Evolutionary conservation across 768 basidiomycete genomes (phyloP).

Genomic region (Mycena chlorophos): DNA sequence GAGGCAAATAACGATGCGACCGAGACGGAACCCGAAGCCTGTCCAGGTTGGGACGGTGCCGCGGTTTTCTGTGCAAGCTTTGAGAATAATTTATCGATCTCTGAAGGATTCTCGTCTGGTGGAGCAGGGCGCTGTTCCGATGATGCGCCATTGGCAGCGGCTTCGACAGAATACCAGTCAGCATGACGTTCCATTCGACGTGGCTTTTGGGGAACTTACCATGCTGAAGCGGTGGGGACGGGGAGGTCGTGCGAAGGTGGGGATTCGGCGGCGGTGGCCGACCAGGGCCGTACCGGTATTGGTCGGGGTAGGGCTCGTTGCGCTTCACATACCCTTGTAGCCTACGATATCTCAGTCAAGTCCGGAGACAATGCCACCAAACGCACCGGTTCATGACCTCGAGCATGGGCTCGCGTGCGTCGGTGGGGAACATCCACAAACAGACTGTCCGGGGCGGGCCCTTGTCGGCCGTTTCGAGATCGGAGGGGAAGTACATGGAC

Average conservation of each 20-base stretch:
- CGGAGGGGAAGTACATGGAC: conserved; percentile 46
- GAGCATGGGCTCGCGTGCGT: conserved; percentile 68
- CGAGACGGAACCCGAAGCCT: conserved; percentile 41
- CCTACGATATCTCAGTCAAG: conserved; percentile 32
- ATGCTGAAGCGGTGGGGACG: conserved; percentile 24
- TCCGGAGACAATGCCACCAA: background rate
- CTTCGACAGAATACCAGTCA: background rate
- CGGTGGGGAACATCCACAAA: conserved; percentile 73
- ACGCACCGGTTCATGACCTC: conserved; percentile 69
- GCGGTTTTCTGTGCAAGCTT: conserved; percentile 33
- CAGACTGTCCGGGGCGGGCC: conserved; percentile 62
- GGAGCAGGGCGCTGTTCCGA: conserved; percentile 1
- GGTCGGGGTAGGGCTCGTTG: conserved; percentile 69
- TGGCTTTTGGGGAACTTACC: conserved; percentile 9
- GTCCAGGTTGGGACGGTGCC: conserved; percentile 25
- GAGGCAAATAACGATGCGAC: conserved; percentile 51
- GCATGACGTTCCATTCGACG: background rate
- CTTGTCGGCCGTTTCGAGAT: conserved; percentile 52
- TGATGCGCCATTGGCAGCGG: conserved; percentile 1
- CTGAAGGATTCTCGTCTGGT: conserved; percentile 35
- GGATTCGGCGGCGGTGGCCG: conserved; percentile 61
- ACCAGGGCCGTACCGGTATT: conserved; percentile 68
- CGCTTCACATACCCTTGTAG: conserved; percentile 67
- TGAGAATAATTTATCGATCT: conserved; percentile 50
- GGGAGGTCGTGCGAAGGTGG: conserved; percentile 30